Evolutionary conservation across 179 eudicot species (phyloP).

Genomic region (Carnegiea gigantea): DNA sequence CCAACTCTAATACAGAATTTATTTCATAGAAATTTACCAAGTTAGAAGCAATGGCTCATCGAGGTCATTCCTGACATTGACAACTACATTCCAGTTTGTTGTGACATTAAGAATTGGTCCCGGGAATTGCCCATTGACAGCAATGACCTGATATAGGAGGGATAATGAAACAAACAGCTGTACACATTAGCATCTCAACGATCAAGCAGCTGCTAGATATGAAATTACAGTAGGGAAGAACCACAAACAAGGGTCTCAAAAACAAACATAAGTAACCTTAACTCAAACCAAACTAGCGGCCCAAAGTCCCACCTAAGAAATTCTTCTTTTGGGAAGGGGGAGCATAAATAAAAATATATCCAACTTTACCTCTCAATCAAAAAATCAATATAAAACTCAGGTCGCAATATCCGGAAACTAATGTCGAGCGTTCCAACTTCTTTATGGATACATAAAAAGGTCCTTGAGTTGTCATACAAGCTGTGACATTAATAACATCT

Average conservation of each 20-base stretch:
- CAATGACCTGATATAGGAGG: slow-evolving; percentile 65
- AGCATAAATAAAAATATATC: background rate
- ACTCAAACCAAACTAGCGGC: background rate
- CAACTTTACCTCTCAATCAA: background rate
- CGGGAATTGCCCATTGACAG: slow-evolving; percentile 80
- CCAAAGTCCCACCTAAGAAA: background rate
- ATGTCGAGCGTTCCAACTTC: background rate
- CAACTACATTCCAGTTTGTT: slow-evolving; percentile 87
- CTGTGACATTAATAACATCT: background rate
- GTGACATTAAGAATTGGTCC: slow-evolving; percentile 90
- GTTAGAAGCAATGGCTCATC: slow-evolving; percentile 90
- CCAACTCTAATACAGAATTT: background rate
- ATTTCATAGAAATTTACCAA: slow-evolving; percentile 48
- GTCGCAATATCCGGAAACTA: background rate
- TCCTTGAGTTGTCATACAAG: too few relatives aligned
- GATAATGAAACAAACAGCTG: slow-evolving; percentile 1
- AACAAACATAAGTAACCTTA: background rate
- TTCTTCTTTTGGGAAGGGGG: background rate
- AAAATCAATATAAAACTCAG: too few relatives aligned
- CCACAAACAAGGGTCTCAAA: too few relatives aligned
- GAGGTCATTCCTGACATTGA: slow-evolving; percentile 79
- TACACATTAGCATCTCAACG: background rate
- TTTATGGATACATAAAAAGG: background rate
- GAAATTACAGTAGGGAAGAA: too few relatives aligned
- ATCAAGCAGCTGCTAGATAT: too few relatives aligned